Percentiles rank a stretch among this genome's conserved stretches.
These are phyloP conservation scores for Aspergillus sparsus DNA, from an alignment of 495 filamentous ascomycete genomes.

Conservation along the genomic window DNA sequence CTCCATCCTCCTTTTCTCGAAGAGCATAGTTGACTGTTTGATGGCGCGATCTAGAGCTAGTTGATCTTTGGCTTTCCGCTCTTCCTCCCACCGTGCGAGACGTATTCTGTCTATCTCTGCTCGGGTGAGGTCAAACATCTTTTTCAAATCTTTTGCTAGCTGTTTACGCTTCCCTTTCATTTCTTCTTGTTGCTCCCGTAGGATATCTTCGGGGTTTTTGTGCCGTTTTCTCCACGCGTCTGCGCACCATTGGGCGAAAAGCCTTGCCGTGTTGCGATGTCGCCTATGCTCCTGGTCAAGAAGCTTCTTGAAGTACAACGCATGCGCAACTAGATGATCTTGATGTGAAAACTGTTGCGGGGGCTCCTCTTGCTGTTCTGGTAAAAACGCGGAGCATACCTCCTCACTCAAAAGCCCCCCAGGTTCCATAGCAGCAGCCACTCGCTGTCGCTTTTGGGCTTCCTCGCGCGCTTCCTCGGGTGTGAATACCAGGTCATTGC, in stretches of 20 bases:
- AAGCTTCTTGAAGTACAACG: constrained; percentile 74
- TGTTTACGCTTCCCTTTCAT: constrained; percentile 63
- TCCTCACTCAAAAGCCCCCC: constrained; percentile 73
- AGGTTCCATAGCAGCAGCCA: constrained; percentile 69
- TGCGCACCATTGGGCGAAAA: constrained; percentile 49
- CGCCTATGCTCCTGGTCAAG: constrained; percentile 73
- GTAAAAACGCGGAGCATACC: constrained; percentile 72
- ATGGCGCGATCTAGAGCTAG: constrained; percentile 82
- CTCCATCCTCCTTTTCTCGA: constrained; percentile 56
- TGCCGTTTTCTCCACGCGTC: constrained; percentile 49
- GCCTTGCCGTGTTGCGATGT: constrained; percentile 56
- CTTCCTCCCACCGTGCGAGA: constrained; percentile 76
- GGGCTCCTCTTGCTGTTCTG: constrained; percentile 72
- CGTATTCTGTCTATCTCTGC: constrained; percentile 72
- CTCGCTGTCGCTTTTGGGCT: constrained; percentile 51
- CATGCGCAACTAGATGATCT: constrained; percentile 82
- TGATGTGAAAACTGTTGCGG: constrained; percentile 77
- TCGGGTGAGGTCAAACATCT: constrained; percentile 77
- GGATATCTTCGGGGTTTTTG: constrained; percentile 48
- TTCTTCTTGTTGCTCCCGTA: constrained; percentile 51
- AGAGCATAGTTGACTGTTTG: constrained; percentile 62
- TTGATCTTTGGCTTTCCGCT: constrained; percentile 78
- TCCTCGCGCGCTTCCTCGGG: constrained; percentile 59
- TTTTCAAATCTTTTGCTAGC: constrained; percentile 66
- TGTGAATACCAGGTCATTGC: constrained; percentile 47